Evolutionary conservation across 805 yeast species (phyloP), one percentile per base, ranked within the genome.

Genomic region (Starmerella powellii): DNA sequence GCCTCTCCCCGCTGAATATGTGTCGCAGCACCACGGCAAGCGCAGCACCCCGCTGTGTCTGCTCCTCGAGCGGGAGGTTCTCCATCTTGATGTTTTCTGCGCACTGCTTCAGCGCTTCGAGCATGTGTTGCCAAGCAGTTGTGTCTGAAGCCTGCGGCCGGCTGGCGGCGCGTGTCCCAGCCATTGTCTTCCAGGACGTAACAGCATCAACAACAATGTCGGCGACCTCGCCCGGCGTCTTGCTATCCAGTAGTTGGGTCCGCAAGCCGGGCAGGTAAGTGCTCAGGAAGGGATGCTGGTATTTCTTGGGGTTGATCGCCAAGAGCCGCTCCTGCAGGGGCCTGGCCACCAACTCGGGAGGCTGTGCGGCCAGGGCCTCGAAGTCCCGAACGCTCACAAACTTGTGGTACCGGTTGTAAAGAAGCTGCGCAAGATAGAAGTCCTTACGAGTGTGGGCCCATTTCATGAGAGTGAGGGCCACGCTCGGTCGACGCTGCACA

Each of bases 401-500:
- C 27, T 31, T 20, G 31, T 35, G 27, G 31, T 26, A 34, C 28
- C 40, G 40, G 42, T 40, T 46, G 37, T 34, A 31, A 32, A 46
- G 35, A 20, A 50, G 37, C 34, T 48, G 47, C 3, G 34, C n/a
- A 18, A 50, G 32, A 24, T 45, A 43, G 10, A 44, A 41, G 29
- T 45, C 48, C 16, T 38, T 42, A 10, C 48, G 46, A 12, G 33
- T 16, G 24, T 19, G 20, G 8, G 41, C 32, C 42, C 47, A 43
- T 27, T 50, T 50, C 37, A 41, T 35, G 19, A 50, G 23, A 3
- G 51, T 41, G 12, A 45, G 28, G 8, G 45, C 47, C 29, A 48
- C 34, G 20, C 43, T 38, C 20, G 47, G 38, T 24, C 31, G 26
- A 6, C 30, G 26, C 29, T 30, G 33, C 10, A 34, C 11, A 1